Conservation (phyloP, 495 filamentous ascomycete genomes). For the Monascus purpureus region DNA sequence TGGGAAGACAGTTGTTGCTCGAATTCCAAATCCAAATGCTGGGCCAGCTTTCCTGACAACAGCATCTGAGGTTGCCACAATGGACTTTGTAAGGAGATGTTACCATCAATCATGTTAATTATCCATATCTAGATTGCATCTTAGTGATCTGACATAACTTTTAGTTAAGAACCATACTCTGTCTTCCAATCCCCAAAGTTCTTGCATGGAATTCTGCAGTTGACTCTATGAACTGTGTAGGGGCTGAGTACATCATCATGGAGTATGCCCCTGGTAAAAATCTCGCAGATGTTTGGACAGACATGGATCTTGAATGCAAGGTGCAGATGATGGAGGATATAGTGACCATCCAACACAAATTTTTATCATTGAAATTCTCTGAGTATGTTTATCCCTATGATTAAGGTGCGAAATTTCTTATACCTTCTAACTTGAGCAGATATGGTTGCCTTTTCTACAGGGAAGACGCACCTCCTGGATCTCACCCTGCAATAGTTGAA, state of each 20-base stretch:
- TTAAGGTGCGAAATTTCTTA: neutral
- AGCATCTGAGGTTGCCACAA: constrained; percentile 27
- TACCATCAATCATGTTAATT: constrained; percentile 1
- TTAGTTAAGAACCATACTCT: constrained; percentile 8
- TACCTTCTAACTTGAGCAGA: constrained; percentile 4
- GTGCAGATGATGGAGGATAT: constrained; percentile 16
- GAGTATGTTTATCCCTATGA: constrained; percentile 5
- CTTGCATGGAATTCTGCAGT: constrained; percentile 20
- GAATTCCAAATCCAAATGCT: constrained; percentile 19
- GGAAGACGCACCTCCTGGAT: constrained; percentile 7
- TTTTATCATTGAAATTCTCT: constrained; percentile 11
- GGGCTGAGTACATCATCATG: constrained; percentile 31
- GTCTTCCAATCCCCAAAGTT: constrained; percentile 20
- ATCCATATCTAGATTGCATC: constrained; percentile 5
- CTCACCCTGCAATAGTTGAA: constrained; percentile 2
- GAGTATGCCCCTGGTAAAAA: constrained; percentile 16
- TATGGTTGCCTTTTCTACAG: constrained; percentile 17
- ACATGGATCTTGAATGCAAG: constrained; percentile 12
- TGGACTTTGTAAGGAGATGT: constrained; percentile 21
- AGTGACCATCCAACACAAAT: constrained; percentile 13
- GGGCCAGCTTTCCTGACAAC: constrained; percentile 15
- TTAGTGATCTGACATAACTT: constrained; percentile 4
- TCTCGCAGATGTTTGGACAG: constrained; percentile 12
- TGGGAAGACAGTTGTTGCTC: constrained; percentile 17
- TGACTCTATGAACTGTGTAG: constrained; percentile 17